Evolutionary conservation across 768 basidiomycete genomes (phyloP).

Genomic region (Boletus coccyginus): DNA sequence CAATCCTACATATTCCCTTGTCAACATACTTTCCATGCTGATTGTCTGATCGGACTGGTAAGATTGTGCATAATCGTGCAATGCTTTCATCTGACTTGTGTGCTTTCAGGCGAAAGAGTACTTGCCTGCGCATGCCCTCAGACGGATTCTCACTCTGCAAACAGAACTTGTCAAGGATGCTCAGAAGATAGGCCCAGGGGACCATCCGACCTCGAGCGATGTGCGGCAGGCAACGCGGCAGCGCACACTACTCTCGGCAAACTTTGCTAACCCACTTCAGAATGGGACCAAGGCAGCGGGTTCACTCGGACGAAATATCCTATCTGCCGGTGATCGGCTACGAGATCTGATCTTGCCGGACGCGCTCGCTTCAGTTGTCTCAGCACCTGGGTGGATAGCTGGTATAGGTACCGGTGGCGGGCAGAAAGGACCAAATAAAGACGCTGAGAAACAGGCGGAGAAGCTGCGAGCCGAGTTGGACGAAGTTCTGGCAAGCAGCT

Average conservation of each 20-base stretch:
- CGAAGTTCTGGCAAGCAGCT: conserved; percentile 81
- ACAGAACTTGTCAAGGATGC: conserved; percentile 70
- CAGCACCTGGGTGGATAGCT: conserved; percentile 75
- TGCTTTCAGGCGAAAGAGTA: conserved; percentile 81
- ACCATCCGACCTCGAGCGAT: conserved; percentile 33
- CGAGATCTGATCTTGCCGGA: conserved; percentile 94
- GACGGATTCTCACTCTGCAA: conserved; percentile 84
- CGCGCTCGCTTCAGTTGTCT: conserved; percentile 81
- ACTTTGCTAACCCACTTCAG: conserved; percentile 59
- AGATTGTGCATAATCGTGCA: conserved; percentile 30
- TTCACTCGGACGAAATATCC: conserved; percentile 71
- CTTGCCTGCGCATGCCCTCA: conserved; percentile 74
- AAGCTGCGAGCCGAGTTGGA: conserved; percentile 83
- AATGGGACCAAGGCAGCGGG: conserved; percentile 65
- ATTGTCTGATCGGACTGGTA: conserved; percentile 93
- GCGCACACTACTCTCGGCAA: conserved; percentile 72
- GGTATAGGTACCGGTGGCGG: conserved; percentile 52
- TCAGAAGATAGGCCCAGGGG: conserved; percentile 29
- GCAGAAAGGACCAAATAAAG: conserved; percentile 42
- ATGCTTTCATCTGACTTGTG: background rate
- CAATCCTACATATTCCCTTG: conserved; percentile 99
- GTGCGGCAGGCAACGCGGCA: conserved; percentile 49
- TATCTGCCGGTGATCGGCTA: conserved; percentile 85
- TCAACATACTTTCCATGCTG: conserved; percentile 96
- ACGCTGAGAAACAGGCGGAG: conserved; percentile 62